Base-by-base conservation (phyloP, 225 moss, liverwort and hornwort genomes). In the Pleurozium schreberi region DNA sequence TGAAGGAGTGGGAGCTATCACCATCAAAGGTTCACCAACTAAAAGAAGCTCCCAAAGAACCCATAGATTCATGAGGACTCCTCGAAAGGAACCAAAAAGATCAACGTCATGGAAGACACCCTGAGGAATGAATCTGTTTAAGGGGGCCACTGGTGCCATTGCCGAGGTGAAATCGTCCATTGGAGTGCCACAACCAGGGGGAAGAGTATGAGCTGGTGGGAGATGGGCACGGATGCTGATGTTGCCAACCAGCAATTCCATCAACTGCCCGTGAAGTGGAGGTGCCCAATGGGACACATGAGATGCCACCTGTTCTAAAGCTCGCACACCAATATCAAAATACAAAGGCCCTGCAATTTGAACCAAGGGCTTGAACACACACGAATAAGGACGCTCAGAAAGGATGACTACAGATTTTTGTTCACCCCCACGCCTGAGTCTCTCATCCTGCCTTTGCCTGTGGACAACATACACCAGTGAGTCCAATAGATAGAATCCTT, bases 381-480 rank as follows among this genome's bases (percentile, higher is more conserved):
- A 96, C 31, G 96, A 96, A 88, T 96, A 99, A 70, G 98, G 98
- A 57, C 96, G 96, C 90, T 99, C 98, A 85, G 98, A 95, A 73
- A 99, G 95, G 76, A 97, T 93, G 61, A 99, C 98, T 12, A 99
- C 95, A 57, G 98, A 99, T 90, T 99, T 99, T 63, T 99, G 98
- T 91, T 99, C 98, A 58, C 98, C 98, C 88, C 98, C 98, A 91
- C 98, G 96, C 91, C 96, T 96, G 59, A 99, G 93, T 76, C 98
- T 96, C 92, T 99, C 96, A 88, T 99, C 98, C 92, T 99, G 96
- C 84, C 98, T 95, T 93, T 99, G 98, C 91, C 98, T 96, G 95
- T 89, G 58, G 60, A 77, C 59, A 87, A 84, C 82, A 88, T 23
- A 49, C 61, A 60, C 80, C 85, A 89, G 26, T 93, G 43, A 90